Percentiles rank a stretch among this genome's conserved stretches.
Evolutionary conservation across 2,329 filamentous ascomycete genomes (phyloP).

Genomic region (Monilinia fructigena): DNA sequence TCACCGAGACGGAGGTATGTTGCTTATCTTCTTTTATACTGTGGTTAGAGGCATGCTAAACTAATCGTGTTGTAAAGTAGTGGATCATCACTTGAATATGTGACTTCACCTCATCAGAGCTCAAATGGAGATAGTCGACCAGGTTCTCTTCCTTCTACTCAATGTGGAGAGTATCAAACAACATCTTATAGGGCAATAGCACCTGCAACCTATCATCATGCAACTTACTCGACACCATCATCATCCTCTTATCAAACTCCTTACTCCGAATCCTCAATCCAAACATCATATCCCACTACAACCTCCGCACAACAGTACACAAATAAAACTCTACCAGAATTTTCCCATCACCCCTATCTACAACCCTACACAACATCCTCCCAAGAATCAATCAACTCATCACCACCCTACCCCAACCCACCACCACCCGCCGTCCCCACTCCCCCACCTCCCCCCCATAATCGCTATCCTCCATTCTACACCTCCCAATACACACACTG

Average conservation of each 20-base stretch:
- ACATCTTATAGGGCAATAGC: not conserved
- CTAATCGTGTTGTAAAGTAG: not conserved
- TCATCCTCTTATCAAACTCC: not conserved
- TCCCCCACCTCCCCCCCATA: conserved; percentile 6
- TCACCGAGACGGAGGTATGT: conserved; percentile 13
- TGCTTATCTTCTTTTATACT: not conserved
- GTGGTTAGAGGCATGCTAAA: not conserved
- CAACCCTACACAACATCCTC: not conserved
- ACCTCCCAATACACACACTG: not conserved
- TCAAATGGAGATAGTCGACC: not conserved
- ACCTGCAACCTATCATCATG: not conserved
- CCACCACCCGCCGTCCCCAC: conserved; percentile 19
- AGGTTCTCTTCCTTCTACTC: not conserved
- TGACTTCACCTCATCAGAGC: not conserved
- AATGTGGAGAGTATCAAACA: not conserved
- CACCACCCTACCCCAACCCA: not conserved
- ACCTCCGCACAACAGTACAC: not conserved
- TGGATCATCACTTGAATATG: not conserved
- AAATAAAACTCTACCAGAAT: not conserved
- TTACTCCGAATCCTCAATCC: not conserved
- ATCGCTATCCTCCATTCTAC: not conserved
- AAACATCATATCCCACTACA: not conserved
- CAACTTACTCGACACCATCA: not conserved
- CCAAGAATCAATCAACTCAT: not conserved
- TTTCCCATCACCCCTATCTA: not conserved